phyloP scores from a whole-genome alignment of 768 basidiomycete species.

The Leucocoprinus leucothites region DNA sequence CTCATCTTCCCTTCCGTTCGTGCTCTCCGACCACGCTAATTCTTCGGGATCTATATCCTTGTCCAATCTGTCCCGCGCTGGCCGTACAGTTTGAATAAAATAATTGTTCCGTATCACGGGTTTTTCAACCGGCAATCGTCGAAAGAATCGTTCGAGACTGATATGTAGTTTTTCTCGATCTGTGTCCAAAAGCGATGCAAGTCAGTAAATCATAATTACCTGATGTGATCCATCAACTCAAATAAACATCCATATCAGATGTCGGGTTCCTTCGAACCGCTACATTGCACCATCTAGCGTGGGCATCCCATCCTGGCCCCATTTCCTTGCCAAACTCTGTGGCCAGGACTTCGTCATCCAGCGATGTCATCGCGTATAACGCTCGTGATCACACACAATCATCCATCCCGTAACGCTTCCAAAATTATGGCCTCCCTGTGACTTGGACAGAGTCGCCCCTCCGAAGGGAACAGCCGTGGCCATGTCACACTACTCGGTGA shows the following conservation, averaged over 20 bases:
- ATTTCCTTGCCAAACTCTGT: too few species aligned
- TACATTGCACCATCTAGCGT: background rate
- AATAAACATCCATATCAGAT: conserved; percentile 6
- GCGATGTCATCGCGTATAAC: conserved; percentile 1
- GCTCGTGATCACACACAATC: background rate
- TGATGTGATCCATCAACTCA: background rate
- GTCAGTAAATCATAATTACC: conserved; percentile 11
- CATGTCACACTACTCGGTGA: conserved; percentile 4
- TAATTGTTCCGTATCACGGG: conserved; percentile 75
- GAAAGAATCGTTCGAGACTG: conserved; percentile 71
- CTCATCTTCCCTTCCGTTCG: conserved; percentile 51
- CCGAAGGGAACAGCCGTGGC: background rate
- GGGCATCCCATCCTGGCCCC: too few species aligned
- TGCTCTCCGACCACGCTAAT: conserved; percentile 59
- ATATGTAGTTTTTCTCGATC: conserved; percentile 60
- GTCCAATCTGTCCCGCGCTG: conserved; percentile 14
- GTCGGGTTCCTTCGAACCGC: background rate
- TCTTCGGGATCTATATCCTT: conserved; percentile 56
- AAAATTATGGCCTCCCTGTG: background rate
- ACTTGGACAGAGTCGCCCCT: background rate
- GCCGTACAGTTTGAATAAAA: conserved; percentile 32
- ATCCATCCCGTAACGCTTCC: background rate
- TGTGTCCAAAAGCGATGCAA: conserved; percentile 20
- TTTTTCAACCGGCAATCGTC: conserved; percentile 60
- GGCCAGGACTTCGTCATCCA: background rate